Percentiles rank a stretch among this genome's conserved stretches.
Conservation (phyloP, 2,329 filamentous ascomycete species). For the Venturia aucupariae region DNA sequence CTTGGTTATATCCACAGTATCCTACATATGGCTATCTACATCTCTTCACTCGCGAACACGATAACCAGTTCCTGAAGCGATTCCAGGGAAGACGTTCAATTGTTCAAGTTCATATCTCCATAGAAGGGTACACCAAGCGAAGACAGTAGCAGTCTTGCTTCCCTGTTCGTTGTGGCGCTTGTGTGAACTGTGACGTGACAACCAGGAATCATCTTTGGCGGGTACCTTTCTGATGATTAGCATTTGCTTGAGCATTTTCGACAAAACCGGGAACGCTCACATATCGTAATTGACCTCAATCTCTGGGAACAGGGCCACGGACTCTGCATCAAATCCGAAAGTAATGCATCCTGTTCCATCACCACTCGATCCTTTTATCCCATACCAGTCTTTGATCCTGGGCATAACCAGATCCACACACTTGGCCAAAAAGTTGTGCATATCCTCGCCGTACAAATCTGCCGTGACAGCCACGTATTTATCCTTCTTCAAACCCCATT, state of each 20-base stretch:
- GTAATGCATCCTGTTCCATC: slow-evolving; percentile 81
- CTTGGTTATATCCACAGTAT: background rate
- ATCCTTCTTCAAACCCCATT: slow-evolving; percentile 65
- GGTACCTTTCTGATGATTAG: slow-evolving; percentile 39
- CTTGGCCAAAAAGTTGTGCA: slow-evolving; percentile 87
- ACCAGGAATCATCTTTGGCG: slow-evolving; percentile 70
- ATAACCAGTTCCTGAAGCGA: background rate
- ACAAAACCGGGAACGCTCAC: slow-evolving; percentile 44
- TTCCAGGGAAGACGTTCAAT: background rate
- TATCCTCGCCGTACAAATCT: slow-evolving; percentile 67
- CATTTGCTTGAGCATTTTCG: slow-evolving; percentile 19
- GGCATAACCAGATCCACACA: slow-evolving; percentile 83
- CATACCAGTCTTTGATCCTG: slow-evolving; percentile 91
- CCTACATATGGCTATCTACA: background rate
- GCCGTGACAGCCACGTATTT: slow-evolving; percentile 68
- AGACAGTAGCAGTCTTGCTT: slow-evolving; percentile 67
- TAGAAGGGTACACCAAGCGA: slow-evolving; percentile 72
- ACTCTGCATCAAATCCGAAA: slow-evolving; percentile 68
- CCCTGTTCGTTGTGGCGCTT: slow-evolving; percentile 72
- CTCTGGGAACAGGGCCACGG: slow-evolving; percentile 81
- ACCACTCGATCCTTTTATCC: slow-evolving; percentile 66
- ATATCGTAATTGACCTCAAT: slow-evolving; percentile 87
- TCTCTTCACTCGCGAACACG: background rate
- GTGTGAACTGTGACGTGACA: slow-evolving; percentile 78
- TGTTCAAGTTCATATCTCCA: slow-evolving; percentile 49